phyloP scores from a whole-genome alignment of 2,329 filamentous ascomycete species.

The Colletotrichum neosansevieriae region DNA sequence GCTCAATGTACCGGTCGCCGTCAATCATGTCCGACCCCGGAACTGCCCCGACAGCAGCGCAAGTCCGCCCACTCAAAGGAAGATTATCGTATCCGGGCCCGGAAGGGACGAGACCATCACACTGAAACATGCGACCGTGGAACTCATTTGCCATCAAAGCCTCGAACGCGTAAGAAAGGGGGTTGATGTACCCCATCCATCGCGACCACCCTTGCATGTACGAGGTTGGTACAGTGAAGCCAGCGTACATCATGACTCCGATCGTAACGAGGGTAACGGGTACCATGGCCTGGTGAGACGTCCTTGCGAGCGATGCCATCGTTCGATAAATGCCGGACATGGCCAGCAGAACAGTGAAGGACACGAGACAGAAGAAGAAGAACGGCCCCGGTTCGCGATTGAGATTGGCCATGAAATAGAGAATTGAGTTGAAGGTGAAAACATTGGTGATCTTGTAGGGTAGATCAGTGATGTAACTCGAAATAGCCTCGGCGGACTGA shows the following conservation, averaged over 20 bases:
- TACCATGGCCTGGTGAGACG: slow-evolving; percentile 53
- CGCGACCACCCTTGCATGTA: slow-evolving; percentile 85
- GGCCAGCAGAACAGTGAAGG: slow-evolving; percentile 50
- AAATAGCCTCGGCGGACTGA: slow-evolving; percentile 65
- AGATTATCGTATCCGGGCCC: slow-evolving; percentile 52
- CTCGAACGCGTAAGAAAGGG: slow-evolving; percentile 85
- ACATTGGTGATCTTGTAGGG: slow-evolving; percentile 71
- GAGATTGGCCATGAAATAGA: slow-evolving; percentile 77
- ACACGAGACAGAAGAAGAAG: slow-evolving; percentile 67
- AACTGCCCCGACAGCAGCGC: slow-evolving; percentile 57
- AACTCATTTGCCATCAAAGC: slow-evolving; percentile 88
- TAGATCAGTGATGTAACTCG: slow-evolving; percentile 73
- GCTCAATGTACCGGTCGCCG: slow-evolving; percentile 58
- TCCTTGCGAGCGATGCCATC: slow-evolving; percentile 46
- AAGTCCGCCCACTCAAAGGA: slow-evolving; percentile 55
- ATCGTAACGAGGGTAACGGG: slow-evolving; percentile 72
- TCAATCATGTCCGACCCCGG: slow-evolving; percentile 56
- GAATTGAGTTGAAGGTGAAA: slow-evolving; percentile 69
- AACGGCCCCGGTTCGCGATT: slow-evolving; percentile 69
- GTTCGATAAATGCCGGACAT: slow-evolving; percentile 49
- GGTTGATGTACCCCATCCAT: slow-evolving; percentile 87
- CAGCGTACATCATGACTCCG: slow-evolving; percentile 76
- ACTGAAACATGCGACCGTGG: slow-evolving; percentile 69
- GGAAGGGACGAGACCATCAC: slow-evolving; percentile 59
- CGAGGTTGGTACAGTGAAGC: slow-evolving; percentile 72